Percentiles rank a stretch among this genome's conserved stretches.
Conservation (phyloP, 306 rosid genomes). For the Quercus variabilis region DNA sequence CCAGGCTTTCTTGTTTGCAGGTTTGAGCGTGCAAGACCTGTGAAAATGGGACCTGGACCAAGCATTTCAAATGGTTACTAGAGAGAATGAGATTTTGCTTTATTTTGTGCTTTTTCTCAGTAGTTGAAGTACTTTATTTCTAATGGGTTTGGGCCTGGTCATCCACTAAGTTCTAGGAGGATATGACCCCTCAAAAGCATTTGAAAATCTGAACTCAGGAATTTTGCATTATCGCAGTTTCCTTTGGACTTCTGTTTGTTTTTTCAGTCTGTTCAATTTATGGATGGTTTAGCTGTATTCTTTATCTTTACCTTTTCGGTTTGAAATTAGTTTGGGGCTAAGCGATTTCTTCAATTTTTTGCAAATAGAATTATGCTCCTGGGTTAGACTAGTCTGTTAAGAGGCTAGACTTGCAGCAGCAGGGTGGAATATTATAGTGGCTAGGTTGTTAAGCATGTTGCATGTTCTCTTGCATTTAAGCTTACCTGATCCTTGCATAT, state of each 20-base stretch:
- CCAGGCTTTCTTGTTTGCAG: not conserved
- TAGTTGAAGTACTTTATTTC: not conserved
- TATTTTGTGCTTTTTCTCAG: not conserved
- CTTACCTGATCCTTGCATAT: too few species aligned
- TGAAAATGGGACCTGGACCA: conserved; percentile 10
- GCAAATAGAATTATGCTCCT: not conserved
- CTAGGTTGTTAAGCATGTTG: too few species aligned
- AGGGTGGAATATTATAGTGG: too few species aligned
- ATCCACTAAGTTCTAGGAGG: not conserved
- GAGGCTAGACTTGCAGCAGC: too few species aligned
- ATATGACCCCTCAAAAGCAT: not conserved
- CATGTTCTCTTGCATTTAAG: too few species aligned
- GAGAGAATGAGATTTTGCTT: not conserved
- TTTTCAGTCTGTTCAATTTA: not conserved
- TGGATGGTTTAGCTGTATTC: not conserved
- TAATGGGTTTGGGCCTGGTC: not conserved
- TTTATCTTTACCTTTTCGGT: not conserved
- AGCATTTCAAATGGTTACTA: not conserved
- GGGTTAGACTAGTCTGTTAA: not conserved
- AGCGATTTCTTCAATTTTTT: not conserved
- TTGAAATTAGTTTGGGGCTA: not conserved
- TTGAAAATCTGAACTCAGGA: not conserved
- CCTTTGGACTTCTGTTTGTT: not conserved
- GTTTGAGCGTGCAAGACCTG: conserved; percentile 43
- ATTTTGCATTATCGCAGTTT: not conserved